Evolutionary conservation across 257 asterid species (phyloP).

Genomic region (Rehmannia glutinosa): DNA sequence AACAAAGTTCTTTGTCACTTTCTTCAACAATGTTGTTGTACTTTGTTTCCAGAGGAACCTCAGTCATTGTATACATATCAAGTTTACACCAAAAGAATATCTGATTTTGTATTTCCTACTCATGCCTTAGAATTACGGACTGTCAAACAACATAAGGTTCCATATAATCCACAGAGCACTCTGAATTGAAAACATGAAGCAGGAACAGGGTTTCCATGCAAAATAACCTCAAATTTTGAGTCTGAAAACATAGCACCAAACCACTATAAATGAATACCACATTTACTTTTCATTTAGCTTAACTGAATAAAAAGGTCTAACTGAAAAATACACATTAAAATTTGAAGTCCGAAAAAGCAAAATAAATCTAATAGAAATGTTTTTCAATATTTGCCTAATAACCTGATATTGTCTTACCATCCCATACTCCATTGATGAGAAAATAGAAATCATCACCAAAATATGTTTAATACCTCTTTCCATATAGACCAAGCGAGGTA

Average conservation of each 20-base stretch:
- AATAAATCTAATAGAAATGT: not conserved
- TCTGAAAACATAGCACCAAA: not conserved
- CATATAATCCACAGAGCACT: not conserved
- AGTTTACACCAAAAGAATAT: not conserved
- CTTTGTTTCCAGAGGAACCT: not conserved
- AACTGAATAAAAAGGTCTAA: not conserved
- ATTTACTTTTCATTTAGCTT: not conserved
- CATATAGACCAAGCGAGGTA: not conserved
- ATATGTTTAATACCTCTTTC: not conserved
- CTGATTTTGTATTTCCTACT: not conserved
- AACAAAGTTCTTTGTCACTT: not conserved
- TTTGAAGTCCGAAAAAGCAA: not conserved
- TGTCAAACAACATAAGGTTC: slow-evolving; percentile 1
- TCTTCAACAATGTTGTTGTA: not conserved
- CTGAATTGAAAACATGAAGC: not conserved
- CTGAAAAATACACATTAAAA: not conserved
- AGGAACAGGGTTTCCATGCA: not conserved
- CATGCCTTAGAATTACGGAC: not conserved
- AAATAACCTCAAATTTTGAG: not conserved
- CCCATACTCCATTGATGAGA: not conserved
- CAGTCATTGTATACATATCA: not conserved
- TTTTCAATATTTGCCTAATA: not conserved
- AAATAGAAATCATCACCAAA: not conserved
- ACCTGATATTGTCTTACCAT: not conserved
- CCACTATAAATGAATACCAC: not conserved